phyloP scores from a whole-genome alignment of 169 alveolate genomes.

The Eimeria sp. region DNA sequence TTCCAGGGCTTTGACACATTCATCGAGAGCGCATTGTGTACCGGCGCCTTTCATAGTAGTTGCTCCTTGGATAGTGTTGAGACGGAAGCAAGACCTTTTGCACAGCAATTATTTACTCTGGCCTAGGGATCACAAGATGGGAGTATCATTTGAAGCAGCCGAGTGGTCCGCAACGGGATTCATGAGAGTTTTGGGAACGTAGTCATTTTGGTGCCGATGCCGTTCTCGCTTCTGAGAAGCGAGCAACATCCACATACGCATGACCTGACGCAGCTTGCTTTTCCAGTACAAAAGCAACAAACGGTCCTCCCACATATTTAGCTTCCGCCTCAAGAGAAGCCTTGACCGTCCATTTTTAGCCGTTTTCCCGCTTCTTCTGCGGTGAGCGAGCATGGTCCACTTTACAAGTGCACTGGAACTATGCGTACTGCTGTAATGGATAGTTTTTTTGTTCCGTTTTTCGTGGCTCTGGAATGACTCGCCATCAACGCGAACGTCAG shows the following conservation, averaged over 20 bases:
- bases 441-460: neutral
- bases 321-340: neutral
- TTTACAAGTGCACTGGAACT: neutral
- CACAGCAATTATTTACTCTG: neutral
- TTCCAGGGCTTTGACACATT: neutral
- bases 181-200: neutral
- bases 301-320: neutral
- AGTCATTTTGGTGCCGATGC: neutral
- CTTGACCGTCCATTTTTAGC: neutral
- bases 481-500: neutral
- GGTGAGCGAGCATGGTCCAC: neutral
- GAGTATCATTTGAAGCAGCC: neutral
- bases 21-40: neutral
- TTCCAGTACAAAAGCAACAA: constrained; percentile 19
- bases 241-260: constrained; percentile 1
- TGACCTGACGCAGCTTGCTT: constrained; percentile 7
- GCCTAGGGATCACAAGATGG: neutral
- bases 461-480: neutral
- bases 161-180: neutral
- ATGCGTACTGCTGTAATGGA: neutral
- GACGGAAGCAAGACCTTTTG: neutral
- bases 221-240: neutral
- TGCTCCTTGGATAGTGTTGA: neutral
- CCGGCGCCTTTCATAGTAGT: neutral
- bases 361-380: neutral